These are phyloP conservation scores for Thelonectria olida DNA, from an alignment of 2,329 filamentous ascomycete genomes.

Conservation along the genomic window DNA sequence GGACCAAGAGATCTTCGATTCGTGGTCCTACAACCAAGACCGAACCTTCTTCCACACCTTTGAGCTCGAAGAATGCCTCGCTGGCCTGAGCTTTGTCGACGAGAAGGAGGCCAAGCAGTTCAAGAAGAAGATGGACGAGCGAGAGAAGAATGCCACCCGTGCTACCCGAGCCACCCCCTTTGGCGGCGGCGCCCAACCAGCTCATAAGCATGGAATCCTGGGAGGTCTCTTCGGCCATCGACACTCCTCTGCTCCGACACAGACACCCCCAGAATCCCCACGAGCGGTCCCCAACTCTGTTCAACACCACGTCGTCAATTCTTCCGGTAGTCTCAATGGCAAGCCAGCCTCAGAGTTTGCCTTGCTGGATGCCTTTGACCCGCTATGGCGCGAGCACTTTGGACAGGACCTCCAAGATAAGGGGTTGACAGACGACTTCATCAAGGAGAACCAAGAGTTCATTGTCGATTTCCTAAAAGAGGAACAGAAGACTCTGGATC, in stretches of 20 bases:
- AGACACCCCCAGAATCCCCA: slow-evolving; percentile 67
- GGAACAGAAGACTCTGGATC: slow-evolving; percentile 56
- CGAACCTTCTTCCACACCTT: slow-evolving; percentile 98
- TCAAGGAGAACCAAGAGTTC: slow-evolving; percentile 74
- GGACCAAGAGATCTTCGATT: slow-evolving; percentile 98
- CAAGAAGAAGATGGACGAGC: slow-evolving; percentile 95
- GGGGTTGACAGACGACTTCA: slow-evolving; percentile 72
- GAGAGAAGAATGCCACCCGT: slow-evolving; percentile 95
- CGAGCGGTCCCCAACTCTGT: slow-evolving; percentile 51
- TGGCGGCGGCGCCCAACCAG: slow-evolving; percentile 57
- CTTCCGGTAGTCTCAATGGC: slow-evolving; percentile 58
- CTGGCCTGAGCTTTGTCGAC: slow-evolving; percentile 90
- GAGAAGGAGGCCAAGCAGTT: slow-evolving; percentile 98
- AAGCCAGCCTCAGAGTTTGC: slow-evolving; percentile 65
- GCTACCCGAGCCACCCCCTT: slow-evolving; percentile 84
- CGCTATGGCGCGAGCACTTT: slow-evolving; percentile 72
- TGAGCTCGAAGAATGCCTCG: slow-evolving; percentile 91
- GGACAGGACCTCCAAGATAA: slow-evolving; percentile 70
- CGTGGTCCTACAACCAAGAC: slow-evolving; percentile 95
- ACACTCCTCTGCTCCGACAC: slow-evolving; percentile 67
- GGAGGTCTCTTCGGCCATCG: slow-evolving; percentile 71
- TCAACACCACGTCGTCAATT: slow-evolving; percentile 49
- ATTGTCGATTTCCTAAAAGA: slow-evolving; percentile 72
- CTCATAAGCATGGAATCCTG: slow-evolving; percentile 58
- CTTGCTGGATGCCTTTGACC: slow-evolving; percentile 70